These are phyloP conservation scores for Ganoderma multipileum DNA, from an alignment of 1,284 basidiomycete species.

Conservation along the genomic window DNA sequence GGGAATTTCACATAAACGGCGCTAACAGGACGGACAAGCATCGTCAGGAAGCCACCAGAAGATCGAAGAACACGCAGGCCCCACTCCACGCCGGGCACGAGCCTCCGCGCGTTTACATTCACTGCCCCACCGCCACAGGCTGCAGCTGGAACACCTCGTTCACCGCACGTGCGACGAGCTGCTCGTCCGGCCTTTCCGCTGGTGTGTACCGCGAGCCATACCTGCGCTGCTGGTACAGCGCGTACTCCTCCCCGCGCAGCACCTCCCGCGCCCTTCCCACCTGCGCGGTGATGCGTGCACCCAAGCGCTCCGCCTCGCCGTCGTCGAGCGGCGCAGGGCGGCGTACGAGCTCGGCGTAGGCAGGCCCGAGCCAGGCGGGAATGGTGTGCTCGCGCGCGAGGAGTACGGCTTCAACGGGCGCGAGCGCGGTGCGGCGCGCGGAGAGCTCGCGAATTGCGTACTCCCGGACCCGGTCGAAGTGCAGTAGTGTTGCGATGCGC, in stretches of 20 bases:
- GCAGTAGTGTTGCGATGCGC: conserved; percentile 42
- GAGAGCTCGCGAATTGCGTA: conserved; percentile 43
- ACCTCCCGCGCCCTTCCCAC: conserved; percentile 33
- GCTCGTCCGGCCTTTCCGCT: conserved; percentile 30
- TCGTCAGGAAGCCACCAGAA: background rate
- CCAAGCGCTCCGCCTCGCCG: conserved; percentile 45
- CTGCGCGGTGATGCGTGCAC: conserved; percentile 34
- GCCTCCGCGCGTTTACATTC: background rate
- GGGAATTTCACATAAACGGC: too few species aligned
- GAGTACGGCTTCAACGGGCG: conserved; percentile 44
- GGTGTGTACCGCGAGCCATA: conserved; percentile 23
- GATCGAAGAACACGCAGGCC: background rate
- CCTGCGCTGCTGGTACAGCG: conserved; percentile 23
- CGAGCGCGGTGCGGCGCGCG: conserved; percentile 32
- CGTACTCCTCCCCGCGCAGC: conserved; percentile 32
- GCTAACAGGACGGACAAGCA: too few species aligned
- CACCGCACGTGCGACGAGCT: conserved; percentile 33
- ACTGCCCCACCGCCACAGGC: conserved; percentile 5
- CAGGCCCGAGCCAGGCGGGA: conserved; percentile 45
- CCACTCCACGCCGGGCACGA: background rate
- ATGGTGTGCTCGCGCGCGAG: conserved; percentile 48
- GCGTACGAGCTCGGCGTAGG: conserved; percentile 46
- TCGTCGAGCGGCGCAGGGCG: conserved; percentile 42
- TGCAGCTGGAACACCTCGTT: conserved; percentile 30
- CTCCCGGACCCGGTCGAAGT: conserved; percentile 41